Evolutionary conservation across 306 rosid genomes (phyloP).

Genomic region (Medicago truncatula): MtrunA17r5.0-ANR NC_053048.1:44470001-44470500

Average conservation of each 20-base stretch:
- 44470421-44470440: too few species aligned
- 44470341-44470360: neutral
- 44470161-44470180: constrained; percentile 51
- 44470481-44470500: too few species aligned
- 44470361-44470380: neutral
- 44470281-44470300: neutral
- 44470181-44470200: constrained; percentile 46
- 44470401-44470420: neutral
- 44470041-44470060: neutral
- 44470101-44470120: neutral
- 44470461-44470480: too few species aligned
- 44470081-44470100: constrained; percentile 7
- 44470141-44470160: constrained; percentile 64
- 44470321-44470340: constrained; percentile 35
- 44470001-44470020: neutral
- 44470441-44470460: too few species aligned
- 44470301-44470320: neutral
- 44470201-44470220: constrained; percentile 59
- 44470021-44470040: constrained; percentile 11
- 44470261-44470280: neutral
- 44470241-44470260: constrained; percentile 32
- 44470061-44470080: constrained; percentile 19
- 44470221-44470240: constrained; percentile 42
- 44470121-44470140: constrained; percentile 62
- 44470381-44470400: neutral